Evolutionary conservation across 1,284 basidiomycete species (phyloP).

Genomic region (Rhodotorula sp.): DNA sequence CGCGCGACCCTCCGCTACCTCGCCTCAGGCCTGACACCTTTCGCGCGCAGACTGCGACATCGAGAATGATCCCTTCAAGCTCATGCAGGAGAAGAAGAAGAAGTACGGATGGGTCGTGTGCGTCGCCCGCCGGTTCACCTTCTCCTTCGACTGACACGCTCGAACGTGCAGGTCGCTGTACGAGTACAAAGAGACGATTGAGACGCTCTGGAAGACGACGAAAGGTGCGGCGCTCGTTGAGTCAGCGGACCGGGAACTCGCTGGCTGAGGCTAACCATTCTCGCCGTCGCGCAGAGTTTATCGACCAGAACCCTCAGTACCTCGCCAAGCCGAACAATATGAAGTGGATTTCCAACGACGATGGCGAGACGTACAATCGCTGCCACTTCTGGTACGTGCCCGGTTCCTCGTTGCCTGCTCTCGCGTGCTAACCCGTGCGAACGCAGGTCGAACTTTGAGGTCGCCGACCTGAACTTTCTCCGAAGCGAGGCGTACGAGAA

Average conservation of each 20-base stretch:
- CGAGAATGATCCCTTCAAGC: constrained; percentile 45
- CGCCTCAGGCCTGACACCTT: not conserved
- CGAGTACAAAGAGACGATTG: constrained; percentile 75
- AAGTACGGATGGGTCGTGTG: constrained; percentile 63
- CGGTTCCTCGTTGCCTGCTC: not conserved
- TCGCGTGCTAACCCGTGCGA: not conserved
- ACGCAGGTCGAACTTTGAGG: constrained; percentile 62
- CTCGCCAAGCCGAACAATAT: constrained; percentile 69
- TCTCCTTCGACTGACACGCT: not conserved
- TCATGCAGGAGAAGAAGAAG: constrained; percentile 29
- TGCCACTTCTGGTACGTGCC: constrained; percentile 55
- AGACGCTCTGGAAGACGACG: constrained; percentile 63
- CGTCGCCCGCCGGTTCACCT: not conserved
- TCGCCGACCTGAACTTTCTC: constrained; percentile 70
- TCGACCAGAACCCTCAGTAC: constrained; percentile 64
- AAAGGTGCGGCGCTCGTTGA: constrained; percentile 15
- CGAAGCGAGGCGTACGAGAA: constrained; percentile 69
- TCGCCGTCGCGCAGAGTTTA: constrained; percentile 59
- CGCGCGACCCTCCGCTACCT: not conserved
- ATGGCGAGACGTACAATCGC: constrained; percentile 70
- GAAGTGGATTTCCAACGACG: constrained; percentile 70
- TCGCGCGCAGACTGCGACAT: constrained; percentile 39
- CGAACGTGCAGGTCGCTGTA: constrained; percentile 59
- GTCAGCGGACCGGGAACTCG: not conserved
- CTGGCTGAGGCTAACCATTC: not conserved